phyloP scores from a whole-genome alignment of 345 rosid genomes.

The Aquilaria sinensis region DNA sequence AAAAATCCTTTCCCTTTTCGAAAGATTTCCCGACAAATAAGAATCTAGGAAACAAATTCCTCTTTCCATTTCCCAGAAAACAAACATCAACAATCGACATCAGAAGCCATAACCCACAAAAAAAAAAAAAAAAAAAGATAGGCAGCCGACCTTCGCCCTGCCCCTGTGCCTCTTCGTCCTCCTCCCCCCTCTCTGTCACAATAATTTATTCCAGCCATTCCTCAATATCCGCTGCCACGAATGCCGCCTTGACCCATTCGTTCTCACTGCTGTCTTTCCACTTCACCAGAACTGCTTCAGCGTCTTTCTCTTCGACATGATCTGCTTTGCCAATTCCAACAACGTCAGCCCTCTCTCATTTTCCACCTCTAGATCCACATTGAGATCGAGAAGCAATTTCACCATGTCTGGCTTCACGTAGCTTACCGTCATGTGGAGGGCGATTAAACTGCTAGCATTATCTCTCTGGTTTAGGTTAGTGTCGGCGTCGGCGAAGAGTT shows the following conservation, averaged over 20 bases:
- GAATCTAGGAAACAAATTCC: no score
- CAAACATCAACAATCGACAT: no score
- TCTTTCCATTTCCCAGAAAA: no score
- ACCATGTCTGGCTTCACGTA: constrained; percentile 66
- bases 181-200: background rate
- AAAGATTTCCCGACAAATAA: no score
- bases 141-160: background rate
- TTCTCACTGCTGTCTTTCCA: constrained; percentile 82
- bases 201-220: constrained; percentile 58
- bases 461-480: constrained; percentile 58
- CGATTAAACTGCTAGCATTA: constrained; percentile 63
- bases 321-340: constrained; percentile 58
- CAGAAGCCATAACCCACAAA: no score
- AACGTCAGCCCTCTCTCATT: constrained; percentile 67
- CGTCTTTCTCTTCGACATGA: constrained; percentile 71
- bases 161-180: background rate
- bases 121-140: no score
- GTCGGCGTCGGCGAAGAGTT: constrained; percentile 68
- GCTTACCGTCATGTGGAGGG: constrained; percentile 92
- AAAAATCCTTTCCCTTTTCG: no score
- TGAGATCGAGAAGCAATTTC: constrained; percentile 49
- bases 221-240: constrained; percentile 65
- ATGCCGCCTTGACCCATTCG: constrained; percentile 63
- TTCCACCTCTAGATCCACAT: constrained; percentile 62
- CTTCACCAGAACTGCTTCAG: constrained; percentile 64